Evolutionary conservation across 768 basidiomycete species (phyloP), one percentile per base, ranked within the genome.

Genomic region (Mrakia frigida): DNA sequence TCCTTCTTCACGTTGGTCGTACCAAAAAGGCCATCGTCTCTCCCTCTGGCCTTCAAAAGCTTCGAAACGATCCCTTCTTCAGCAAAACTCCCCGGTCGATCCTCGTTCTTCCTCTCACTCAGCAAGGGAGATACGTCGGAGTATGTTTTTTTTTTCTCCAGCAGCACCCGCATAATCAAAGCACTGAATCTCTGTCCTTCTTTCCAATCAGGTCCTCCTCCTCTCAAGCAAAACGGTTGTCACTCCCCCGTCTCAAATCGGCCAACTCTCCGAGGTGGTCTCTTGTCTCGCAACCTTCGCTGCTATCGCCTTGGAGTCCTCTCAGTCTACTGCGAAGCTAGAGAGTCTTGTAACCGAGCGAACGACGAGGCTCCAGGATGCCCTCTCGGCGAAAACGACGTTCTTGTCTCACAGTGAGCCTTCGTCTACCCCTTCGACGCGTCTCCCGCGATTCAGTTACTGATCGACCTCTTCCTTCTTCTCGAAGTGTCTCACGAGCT

Each of bases 401-500:
- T 75, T 75, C 53, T 11, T 75, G 9, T 70, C 67, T 9, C 67
- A 70, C 67, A 75, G 56, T 56, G 23, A 56, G 56, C n/a, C 16
- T 10, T 6, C n/a, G 7, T 56, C 56, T 1, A 10, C 28, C 56
- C 2, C 9, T 14, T 6, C 56, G 56, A 56, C n/a, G n/a, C 28
- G 56, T 56, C 52, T 53, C 28, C 5, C 1, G 2, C 56, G 7
- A 6, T 11, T 53, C 52, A 6, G 7, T 56, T 10, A 18, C 46
- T 50, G 46, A 50, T 21, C 46, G 11, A 31, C 33, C 11, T 18
- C 3, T 28, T 28, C n/a, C n/a, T 31, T 14, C 56, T 56, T 28
- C 23, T 56, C n/a, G 56, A 4, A 56, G 56, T 75, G 74, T 70
- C 68, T 0, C 76, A 77, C 43, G 76, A 77, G 65, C 71, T 77